Evolutionary conservation across 2,329 filamentous ascomycete genomes (phyloP), one percentile per base, ranked within the genome.

Genomic region (Metarhizium humberi): DNA sequence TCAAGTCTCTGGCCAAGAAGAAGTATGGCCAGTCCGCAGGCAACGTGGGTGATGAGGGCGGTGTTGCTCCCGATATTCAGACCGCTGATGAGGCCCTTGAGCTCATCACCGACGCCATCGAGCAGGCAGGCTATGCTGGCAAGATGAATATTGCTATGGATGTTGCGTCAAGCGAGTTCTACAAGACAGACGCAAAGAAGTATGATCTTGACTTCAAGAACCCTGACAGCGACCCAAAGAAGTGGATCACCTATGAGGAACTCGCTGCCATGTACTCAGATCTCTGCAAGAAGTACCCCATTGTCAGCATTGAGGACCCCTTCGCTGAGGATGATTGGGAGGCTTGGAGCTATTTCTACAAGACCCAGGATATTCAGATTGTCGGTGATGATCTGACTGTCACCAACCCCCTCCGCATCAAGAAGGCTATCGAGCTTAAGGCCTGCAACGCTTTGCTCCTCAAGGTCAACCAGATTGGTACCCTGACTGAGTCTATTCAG

Each of bases 181-280:
- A 99, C 88, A 97, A 97, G 81, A 76, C 80, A 68, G 90, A 94
- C 53, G 92, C 79, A 73, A 96, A 97, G 88, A 97, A 97, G 84
- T 99, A 99, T 84, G 94, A 99, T 73, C 84, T 99, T 63, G 94
- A 97, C 87, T 99, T 97, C 90, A 97, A 99, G 90, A 99, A 99
- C 86, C 92, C 94, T 69, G 87, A 97, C 62, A 94, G 88, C 74
- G 94, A 99, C 80, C 82, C 86, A 71, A 82, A 77, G 81, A 97
- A 99, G 85, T 97, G 94, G 94, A 81, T 99, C 81, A 96, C 90
- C 66, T 97, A 97, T 78, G 90, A 97, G 82, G 81, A 99, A 80
- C 88, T 99, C 60, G 92, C 94, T 71, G 85, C 87, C 69, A 79
- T 95, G 68, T 97, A 99, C 86, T 84, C 88, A 74, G 80, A 85